phyloP scores from a whole-genome alignment of 2,329 filamentous ascomycete genomes.

The Epichloe amarillans region DNA sequence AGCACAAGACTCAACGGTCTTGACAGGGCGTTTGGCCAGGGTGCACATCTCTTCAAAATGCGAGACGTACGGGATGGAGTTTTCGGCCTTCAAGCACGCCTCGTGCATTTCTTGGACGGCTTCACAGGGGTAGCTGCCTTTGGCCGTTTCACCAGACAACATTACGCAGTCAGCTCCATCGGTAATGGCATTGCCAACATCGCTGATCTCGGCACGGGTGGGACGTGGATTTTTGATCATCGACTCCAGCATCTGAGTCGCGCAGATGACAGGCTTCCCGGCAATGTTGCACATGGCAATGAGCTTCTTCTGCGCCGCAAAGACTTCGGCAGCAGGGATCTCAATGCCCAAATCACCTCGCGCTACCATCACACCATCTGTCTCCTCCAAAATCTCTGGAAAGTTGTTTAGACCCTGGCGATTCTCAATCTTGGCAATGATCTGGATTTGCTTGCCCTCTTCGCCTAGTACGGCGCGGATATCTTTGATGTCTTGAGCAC shows the following conservation, averaged over 20 bases:
- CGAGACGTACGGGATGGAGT: conserved; percentile 91
- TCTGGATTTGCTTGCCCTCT: conserved; percentile 92
- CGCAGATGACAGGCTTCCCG: conserved; percentile 97
- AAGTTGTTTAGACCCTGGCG: conserved; percentile 99
- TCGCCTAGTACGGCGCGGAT: conserved; percentile 86
- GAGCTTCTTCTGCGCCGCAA: conserved; percentile 99
- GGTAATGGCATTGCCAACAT: conserved; percentile 94
- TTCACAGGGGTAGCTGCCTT: conserved; percentile 87
- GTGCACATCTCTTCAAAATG: conserved; percentile 92
- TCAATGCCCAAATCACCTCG: conserved; percentile 94
- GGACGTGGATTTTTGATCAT: conserved; percentile 99
- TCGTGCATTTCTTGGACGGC: conserved; percentile 97
- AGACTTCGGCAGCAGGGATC: conserved; percentile 96
- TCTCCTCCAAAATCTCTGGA: conserved; percentile 86
- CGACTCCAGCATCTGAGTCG: conserved; percentile 98
- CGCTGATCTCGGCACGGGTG: conserved; percentile 94
- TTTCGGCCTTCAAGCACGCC: conserved; percentile 91
- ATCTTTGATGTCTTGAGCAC: conserved; percentile 79
- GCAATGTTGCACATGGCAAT: conserved; percentile 99
- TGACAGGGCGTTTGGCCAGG: conserved; percentile 69
- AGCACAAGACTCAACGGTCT: conserved; percentile 83
- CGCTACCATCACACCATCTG: conserved; percentile 98
- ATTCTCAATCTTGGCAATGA: conserved; percentile 99
- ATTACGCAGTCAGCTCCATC: conserved; percentile 99
- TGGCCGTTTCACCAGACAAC: conserved; percentile 98